Evolutionary conservation across 176 grass and related monocot species (phyloP).

Genomic region (Oryza brachyantha): DNA sequence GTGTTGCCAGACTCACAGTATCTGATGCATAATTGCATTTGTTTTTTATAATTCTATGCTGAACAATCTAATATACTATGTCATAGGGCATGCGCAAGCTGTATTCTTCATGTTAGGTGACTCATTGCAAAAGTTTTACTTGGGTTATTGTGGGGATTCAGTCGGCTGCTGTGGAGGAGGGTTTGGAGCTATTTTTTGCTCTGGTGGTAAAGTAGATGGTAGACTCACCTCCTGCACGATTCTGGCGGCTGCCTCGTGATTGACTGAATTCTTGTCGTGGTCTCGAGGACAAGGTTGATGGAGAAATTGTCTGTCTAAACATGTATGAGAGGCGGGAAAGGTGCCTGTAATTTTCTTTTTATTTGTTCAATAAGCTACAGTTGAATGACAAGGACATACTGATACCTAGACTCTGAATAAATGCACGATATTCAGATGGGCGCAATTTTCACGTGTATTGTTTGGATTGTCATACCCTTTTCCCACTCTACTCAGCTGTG

Average conservation of each 20-base stretch:
- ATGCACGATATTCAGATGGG: background rate
- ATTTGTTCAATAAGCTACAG: background rate
- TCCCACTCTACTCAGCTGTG: background rate
- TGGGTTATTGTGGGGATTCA: background rate
- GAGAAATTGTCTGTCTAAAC: constrained; percentile 17
- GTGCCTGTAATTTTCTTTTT: constrained; percentile 8
- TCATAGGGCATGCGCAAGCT: background rate
- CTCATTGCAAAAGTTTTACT: constrained; percentile 11
- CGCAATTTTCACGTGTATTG: background rate
- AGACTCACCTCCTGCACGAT: background rate
- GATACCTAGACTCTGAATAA: background rate
- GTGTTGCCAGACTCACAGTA: background rate
- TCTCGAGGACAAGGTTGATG: background rate
- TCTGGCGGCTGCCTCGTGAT: background rate
- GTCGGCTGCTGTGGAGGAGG: background rate
- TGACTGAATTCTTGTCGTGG: background rate
- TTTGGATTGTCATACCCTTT: background rate
- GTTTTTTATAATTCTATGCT: background rate
- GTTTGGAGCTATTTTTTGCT: background rate
- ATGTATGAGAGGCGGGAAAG: constrained; percentile 1
- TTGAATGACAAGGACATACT: background rate
- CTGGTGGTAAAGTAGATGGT: background rate
- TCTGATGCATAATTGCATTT: constrained; percentile 1
- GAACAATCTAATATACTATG: background rate
- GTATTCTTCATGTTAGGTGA: background rate